Evolutionary conservation across 176 grass and related monocot genomes (phyloP).

Genomic region (Avena eriantha): DNA sequence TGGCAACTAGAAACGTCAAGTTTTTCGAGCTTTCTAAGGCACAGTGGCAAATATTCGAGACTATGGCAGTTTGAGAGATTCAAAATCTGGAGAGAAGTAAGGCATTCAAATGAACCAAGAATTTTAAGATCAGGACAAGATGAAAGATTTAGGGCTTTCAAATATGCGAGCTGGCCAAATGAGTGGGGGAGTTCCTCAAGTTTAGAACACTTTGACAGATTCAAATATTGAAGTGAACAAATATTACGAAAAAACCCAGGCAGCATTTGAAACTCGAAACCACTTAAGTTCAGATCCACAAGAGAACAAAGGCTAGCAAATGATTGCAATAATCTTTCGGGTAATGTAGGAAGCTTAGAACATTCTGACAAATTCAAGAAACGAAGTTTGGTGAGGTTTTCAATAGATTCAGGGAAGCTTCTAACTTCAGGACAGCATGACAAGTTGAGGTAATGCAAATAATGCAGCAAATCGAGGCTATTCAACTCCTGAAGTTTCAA

Average conservation of each 20-base stretch:
- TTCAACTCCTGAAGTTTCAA: conserved; percentile 49
- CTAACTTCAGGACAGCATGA: conserved; percentile 51
- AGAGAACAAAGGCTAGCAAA: conserved; percentile 54
- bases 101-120: conserved; percentile 19
- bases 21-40: conserved; percentile 26
- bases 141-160: conserved; percentile 43
- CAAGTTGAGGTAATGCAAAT: conserved; percentile 47
- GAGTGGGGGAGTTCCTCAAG: conserved; percentile 46
- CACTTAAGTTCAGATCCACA: conserved; percentile 54
- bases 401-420: conserved; percentile 45
- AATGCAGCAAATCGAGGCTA: conserved; percentile 43
- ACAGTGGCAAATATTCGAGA: conserved; percentile 40
- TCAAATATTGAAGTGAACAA: conserved; percentile 51
- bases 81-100: conserved; percentile 44
- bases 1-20: conserved; percentile 45
- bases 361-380: conserved; percentile 40
- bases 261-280: conserved; percentile 45
- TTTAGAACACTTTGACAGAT: conserved; percentile 61
- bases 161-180: conserved; percentile 41
- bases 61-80: conserved; percentile 47
- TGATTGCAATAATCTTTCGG: conserved; percentile 46
- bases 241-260: conserved; percentile 52
- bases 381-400: conserved; percentile 47
- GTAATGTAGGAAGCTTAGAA: conserved; percentile 47
- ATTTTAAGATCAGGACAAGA: conserved; percentile 50